Evolutionary conservation across 108 stramenopile genomes (phyloP).

Genomic region (Cyclotella atomus): DNA sequence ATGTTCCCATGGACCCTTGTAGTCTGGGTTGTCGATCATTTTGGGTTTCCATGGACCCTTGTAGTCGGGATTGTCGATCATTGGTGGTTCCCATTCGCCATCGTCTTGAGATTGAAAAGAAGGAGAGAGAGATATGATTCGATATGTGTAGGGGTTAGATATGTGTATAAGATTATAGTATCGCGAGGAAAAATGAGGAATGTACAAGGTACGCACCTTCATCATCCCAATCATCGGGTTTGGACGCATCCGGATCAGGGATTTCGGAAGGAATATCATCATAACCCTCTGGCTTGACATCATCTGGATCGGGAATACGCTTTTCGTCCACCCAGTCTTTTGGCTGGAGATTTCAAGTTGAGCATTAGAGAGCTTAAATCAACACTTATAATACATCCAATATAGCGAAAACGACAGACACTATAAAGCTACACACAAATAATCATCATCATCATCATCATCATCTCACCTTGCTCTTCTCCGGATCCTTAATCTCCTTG

Average conservation of each 20-base stretch:
- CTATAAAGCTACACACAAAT: no score
- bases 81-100: slow-evolving; percentile 96
- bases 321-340: slow-evolving; percentile 97
- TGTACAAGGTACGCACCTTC: no score
- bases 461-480: slow-evolving; percentile 88
- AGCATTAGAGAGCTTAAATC: no score
- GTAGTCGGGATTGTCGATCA: slow-evolving; percentile 98
- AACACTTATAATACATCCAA: no score
- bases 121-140: no score
- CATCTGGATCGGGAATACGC: slow-evolving; percentile 95
- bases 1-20: slow-evolving; percentile 96
- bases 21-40: slow-evolving; percentile 96
- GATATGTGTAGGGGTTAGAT: no score
- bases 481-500: slow-evolving; percentile 97
- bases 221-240: slow-evolving; percentile 99
- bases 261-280: slow-evolving; percentile 93
- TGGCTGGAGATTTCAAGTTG: no score
- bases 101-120: no score
- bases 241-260: slow-evolving; percentile 91
- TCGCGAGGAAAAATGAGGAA: no score
- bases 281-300: slow-evolving; percentile 97
- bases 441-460: no score
- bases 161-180: no score
- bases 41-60: slow-evolving; percentile 95
- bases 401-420: no score